A percentile compares a stretch with the other conserved stretches of the same genome.
Conservation (phyloP, 805 yeast genomes). For the Myxozyma geophila region DNA sequence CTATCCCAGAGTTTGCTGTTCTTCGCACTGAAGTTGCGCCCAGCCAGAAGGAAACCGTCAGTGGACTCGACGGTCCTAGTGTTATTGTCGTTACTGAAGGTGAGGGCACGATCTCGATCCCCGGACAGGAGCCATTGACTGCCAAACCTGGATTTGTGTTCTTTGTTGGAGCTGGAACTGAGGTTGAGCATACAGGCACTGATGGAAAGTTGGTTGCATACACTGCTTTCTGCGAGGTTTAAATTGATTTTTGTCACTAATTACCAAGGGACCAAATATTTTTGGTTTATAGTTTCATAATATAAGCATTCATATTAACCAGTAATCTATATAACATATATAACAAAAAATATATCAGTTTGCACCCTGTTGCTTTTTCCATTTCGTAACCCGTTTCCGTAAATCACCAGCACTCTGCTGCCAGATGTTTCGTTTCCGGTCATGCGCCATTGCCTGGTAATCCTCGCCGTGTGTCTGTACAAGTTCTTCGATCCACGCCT, state of each 20-base stretch:
- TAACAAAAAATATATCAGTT: neutral
- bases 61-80: slow-evolving; percentile 82
- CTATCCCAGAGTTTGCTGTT: slow-evolving; percentile 96
- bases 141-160: slow-evolving; percentile 77
- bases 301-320: too few relatives aligned
- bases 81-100: slow-evolving; percentile 85
- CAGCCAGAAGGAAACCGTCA: slow-evolving; percentile 57
- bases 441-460: slow-evolving; percentile 90
- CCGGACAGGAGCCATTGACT: slow-evolving; percentile 47
- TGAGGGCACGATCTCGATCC: slow-evolving; percentile 59
- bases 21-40: slow-evolving; percentile 71
- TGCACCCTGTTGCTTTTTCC: slow-evolving; percentile 5
- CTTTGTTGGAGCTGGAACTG: slow-evolving; percentile 79
- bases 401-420: slow-evolving; percentile 88
- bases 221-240: slow-evolving; percentile 86
- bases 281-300: too few relatives aligned
- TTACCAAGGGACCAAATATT: too few relatives aligned
- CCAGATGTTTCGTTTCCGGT: slow-evolving; percentile 47
- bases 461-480: slow-evolving; percentile 84
- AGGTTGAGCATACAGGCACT: slow-evolving; percentile 56
- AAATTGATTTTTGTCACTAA: slow-evolving; percentile 5
- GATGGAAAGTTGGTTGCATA: slow-evolving; percentile 66
- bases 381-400: slow-evolving; percentile 68
- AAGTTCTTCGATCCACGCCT: slow-evolving; percentile 67
- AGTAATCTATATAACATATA: neutral